Conservation (phyloP, 2,329 filamentous ascomycete species). For the Zymoseptoria tritici region DNA sequence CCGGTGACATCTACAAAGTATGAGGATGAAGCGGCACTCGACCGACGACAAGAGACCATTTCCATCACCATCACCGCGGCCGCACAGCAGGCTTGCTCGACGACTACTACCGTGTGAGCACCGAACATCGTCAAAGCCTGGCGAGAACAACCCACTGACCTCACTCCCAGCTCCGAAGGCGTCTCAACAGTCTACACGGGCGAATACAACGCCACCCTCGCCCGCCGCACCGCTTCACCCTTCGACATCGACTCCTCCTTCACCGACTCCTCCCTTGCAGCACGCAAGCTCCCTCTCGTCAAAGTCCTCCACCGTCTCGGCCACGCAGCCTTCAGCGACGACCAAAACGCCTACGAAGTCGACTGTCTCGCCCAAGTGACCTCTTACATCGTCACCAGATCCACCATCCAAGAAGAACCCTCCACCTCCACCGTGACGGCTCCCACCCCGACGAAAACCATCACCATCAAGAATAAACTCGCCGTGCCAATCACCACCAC, state of each 20-base stretch:
- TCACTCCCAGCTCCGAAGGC: conserved; percentile 6
- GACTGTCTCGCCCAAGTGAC: conserved; percentile 20
- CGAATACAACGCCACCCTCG: conserved; percentile 14
- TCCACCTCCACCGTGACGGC: conserved; percentile 19
- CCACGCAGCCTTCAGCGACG: conserved; percentile 8
- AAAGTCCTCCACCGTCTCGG: conserved; percentile 14
- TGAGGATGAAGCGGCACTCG: background rate
- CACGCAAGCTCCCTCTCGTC: conserved; percentile 1
- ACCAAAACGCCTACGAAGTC: conserved; percentile 16
- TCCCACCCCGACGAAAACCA: conserved; percentile 10
- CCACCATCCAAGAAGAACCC: conserved; percentile 9
- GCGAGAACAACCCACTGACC: background rate
- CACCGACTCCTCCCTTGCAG: conserved; percentile 3
- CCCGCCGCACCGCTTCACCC: conserved; percentile 18
- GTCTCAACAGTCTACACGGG: conserved; percentile 21
- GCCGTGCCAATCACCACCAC: conserved; percentile 17
- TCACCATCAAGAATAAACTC: conserved; percentile 10
- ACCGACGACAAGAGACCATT: background rate
- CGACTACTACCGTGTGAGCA: conserved; percentile 16
- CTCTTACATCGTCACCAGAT: conserved; percentile 17
- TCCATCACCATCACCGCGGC: conserved; percentile 1
- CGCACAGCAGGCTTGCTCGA: conserved; percentile 7
- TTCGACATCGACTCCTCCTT: conserved; percentile 6
- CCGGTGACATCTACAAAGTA: conserved; percentile 8
- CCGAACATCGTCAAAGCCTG: background rate